Evolutionary conservation across 441 rosid species (phyloP), one percentile per base, ranked within the genome.

Genomic region (California macrophylla): DNA sequence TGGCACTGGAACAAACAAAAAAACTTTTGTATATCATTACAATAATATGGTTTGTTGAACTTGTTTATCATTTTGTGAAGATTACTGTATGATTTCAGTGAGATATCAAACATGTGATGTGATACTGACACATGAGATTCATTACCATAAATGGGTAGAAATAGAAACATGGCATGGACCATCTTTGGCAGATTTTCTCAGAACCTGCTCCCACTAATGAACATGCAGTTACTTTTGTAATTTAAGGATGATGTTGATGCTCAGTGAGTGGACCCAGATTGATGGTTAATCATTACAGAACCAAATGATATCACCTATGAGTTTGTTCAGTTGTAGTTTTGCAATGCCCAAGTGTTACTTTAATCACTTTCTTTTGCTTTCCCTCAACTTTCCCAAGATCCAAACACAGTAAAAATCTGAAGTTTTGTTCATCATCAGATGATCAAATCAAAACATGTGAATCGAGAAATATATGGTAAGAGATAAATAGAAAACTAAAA

Each of bases 11-110:
- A 54, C 12, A 54, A 23, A 36, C 10, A 36, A 54, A 8, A 6
- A 1, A 13, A 21, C 24, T 24, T 58, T 25, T 58, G 29, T 58
- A 56, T 56, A 56, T 58, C 4, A 10, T 23, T 21, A 8, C 29
- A 58, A 58, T 23, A 58, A 58, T 24, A 58, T 23, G 63, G 63
- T 56, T 56, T 56, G 28, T 56, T 24, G 15, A 58, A 58, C n/a
- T 25, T 58, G 64, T 52, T 52, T 18, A 58, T 23, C 64, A 58
- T 58, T 58, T 58, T 9, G n/a, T 58, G 64, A 21, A 20, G 40
- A 34, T 34, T 34, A n/a, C 2, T 40, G 47, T n/a, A 10, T 40
- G 47, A 34, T 40, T 10, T 10, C 0, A 2, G 9, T 38, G 15
- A 38, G 15, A 38, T 10, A 38, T 38, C 0, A 10, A 38, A 38